Percentiles rank a stretch among this genome's conserved stretches.
Evolutionary conservation across 345 rosid species (phyloP).

Genomic region (Brassica incana): DNA sequence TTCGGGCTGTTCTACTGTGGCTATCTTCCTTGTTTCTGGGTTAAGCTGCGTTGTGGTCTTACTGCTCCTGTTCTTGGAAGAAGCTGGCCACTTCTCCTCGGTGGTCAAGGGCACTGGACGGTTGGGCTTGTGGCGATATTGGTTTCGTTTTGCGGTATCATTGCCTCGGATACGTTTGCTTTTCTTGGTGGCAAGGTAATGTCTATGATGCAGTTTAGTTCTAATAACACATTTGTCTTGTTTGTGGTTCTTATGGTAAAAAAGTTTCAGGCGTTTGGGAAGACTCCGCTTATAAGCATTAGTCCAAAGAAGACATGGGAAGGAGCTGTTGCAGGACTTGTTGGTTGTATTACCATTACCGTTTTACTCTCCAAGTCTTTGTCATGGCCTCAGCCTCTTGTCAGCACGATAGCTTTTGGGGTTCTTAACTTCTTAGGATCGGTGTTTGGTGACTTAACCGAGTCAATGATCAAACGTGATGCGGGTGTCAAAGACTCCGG

Average conservation of each 20-base stretch:
- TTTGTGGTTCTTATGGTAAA: neutral
- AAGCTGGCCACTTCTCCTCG: constrained; percentile 73
- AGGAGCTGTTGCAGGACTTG: constrained; percentile 83
- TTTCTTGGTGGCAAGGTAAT: constrained; percentile 89
- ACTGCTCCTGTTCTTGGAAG: constrained; percentile 72
- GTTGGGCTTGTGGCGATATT: constrained; percentile 93
- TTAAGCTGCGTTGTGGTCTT: constrained; percentile 85
- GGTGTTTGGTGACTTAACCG: constrained; percentile 88
- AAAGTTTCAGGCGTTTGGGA: constrained; percentile 73
- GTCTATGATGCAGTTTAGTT: neutral
- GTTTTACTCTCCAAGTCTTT: constrained; percentile 62
- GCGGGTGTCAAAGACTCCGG: constrained; percentile 99
- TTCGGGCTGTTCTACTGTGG: constrained; percentile 92
- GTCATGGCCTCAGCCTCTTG: constrained; percentile 75
- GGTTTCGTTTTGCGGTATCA: constrained; percentile 74
- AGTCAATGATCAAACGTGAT: constrained; percentile 96
- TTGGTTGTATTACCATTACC: constrained; percentile 74
- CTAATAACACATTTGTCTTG: neutral
- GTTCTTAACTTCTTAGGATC: constrained; percentile 86
- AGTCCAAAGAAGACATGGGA: constrained; percentile 99
- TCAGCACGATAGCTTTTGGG: constrained; percentile 81
- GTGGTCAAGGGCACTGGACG: constrained; percentile 92
- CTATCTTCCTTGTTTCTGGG: constrained; percentile 96
- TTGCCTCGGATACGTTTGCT: constrained; percentile 90
- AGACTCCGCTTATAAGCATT: constrained; percentile 74